These are phyloP conservation scores for Colletotrichum lindemuthianum DNA, from an alignment of 2,329 filamentous ascomycete genomes.

Conservation along the genomic window DNA sequence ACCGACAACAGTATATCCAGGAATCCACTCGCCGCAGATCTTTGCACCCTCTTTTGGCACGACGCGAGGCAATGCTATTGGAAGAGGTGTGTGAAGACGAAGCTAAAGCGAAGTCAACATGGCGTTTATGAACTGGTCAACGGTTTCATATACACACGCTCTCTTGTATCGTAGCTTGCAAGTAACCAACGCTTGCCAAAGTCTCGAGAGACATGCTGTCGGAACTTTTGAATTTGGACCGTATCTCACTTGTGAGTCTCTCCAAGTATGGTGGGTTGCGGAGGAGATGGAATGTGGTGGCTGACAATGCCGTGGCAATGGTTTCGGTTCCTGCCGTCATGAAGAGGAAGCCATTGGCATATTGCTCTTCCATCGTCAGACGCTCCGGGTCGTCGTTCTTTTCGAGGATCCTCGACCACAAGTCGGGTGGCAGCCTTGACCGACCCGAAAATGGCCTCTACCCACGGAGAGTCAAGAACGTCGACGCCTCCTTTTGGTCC, in stretches of 20 bases:
- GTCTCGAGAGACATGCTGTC: constrained; percentile 6
- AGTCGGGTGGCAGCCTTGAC: constrained; percentile 17
- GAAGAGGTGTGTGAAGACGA: constrained; percentile 4
- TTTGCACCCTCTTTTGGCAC: not conserved
- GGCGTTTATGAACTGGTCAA: not conserved
- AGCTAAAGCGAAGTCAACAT: not conserved
- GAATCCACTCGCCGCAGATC: constrained; percentile 4
- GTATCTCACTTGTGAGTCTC: constrained; percentile 24
- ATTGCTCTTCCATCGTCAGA: constrained; percentile 19
- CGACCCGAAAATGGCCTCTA: constrained; percentile 19
- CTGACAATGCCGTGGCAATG: constrained; percentile 17
- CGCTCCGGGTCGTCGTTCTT: constrained; percentile 11
- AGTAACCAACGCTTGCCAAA: constrained; percentile 6
- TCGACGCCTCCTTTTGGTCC: constrained; percentile 20
- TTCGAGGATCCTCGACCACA: constrained; percentile 19
- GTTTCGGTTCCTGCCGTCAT: constrained; percentile 23
- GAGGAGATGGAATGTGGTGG: constrained; percentile 17
- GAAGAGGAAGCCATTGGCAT: constrained; percentile 18
- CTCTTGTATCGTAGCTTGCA: constrained; percentile 6
- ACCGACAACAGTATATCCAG: constrained; percentile 4
- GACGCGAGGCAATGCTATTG: constrained; percentile 4
- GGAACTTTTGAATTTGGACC: not conserved
- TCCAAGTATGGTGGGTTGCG: constrained; percentile 2
- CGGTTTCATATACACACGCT: not conserved
- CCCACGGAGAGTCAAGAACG: constrained; percentile 20